These are phyloP conservation scores for Penstemon eatonii DNA, from an alignment of 257 asterid species.

Conservation along the genomic window DNA sequence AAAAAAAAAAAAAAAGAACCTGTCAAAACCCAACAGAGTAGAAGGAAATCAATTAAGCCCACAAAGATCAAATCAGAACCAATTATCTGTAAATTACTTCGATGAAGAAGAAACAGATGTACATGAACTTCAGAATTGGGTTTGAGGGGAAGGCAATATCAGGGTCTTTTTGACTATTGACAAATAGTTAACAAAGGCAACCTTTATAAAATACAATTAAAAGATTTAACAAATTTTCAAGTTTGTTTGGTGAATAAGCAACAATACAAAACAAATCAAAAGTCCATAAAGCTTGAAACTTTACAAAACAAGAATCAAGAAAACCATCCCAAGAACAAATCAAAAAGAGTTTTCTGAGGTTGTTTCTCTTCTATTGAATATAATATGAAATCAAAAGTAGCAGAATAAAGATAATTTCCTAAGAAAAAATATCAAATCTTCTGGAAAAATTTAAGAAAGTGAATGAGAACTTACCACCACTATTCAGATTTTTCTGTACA, in stretches of 20 bases:
- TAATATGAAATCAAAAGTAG: conserved; percentile 22
- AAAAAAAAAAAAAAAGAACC: neutral
- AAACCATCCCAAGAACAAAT: conserved; percentile 8
- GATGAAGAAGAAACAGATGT: conserved; percentile 24
- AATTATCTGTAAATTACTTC: conserved; percentile 29
- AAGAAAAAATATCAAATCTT: conserved; percentile 21
- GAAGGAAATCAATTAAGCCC: conserved; percentile 34
- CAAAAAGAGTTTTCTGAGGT: conserved; percentile 18
- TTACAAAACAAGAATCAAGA: conserved; percentile 29
- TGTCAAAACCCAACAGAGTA: conserved; percentile 27
- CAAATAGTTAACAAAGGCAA: conserved; percentile 30
- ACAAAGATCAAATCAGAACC: conserved; percentile 37
- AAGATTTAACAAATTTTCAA: conserved; percentile 18
- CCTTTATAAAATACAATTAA: conserved; percentile 24
- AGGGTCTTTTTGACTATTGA: conserved; percentile 35
- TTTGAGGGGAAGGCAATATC: conserved; percentile 27
- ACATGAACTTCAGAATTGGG: conserved; percentile 26
- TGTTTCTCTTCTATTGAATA: neutral
- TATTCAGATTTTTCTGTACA: conserved; percentile 2
- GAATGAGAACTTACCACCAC: conserved; percentile 35
- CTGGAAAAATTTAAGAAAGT: conserved; percentile 27
- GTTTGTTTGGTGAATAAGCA: conserved; percentile 55
- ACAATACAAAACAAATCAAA: conserved; percentile 32
- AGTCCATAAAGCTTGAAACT: conserved; percentile 37
- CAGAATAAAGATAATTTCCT: conserved; percentile 30